Percentiles rank a stretch among this genome's conserved stretches.
phyloP scores from a whole-genome alignment of 371 early-diverging fungal genomes.

The Gilbertella persicaria region DNA sequence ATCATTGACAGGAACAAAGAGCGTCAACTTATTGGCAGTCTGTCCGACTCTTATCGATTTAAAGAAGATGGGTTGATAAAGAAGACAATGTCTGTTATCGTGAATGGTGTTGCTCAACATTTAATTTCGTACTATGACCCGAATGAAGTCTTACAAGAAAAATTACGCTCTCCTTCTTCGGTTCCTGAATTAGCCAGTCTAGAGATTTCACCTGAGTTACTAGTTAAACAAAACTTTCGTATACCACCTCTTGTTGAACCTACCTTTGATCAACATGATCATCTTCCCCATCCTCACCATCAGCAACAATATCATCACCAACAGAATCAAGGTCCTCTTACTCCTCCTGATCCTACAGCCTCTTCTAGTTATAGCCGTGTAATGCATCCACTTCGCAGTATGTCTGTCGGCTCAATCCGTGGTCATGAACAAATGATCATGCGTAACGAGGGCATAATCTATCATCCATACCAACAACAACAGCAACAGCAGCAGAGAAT shows the following conservation, averaged over 20 bases:
- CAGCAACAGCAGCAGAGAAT: constrained; percentile 10
- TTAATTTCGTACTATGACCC: constrained; percentile 84
- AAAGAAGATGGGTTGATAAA: constrained; percentile 84
- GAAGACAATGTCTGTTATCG: constrained; percentile 80
- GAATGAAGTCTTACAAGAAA: constrained; percentile 66
- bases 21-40: constrained; percentile 59
- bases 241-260: constrained; percentile 54
- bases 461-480: constrained; percentile 12
- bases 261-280: constrained; percentile 23
- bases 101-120: constrained; percentile 78
- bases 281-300: no score
- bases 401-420: constrained; percentile 39
- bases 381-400: constrained; percentile 38
- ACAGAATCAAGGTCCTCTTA: constrained; percentile 21
- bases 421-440: constrained; percentile 13
- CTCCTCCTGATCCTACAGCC: constrained; percentile 26
- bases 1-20: constrained; percentile 49
- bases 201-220: constrained; percentile 55
- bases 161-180: constrained; percentile 58
- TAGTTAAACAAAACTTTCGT: constrained; percentile 55
- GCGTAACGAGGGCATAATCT: constrained; percentile 5
- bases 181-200: constrained; percentile 55
- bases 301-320: no score
- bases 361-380: constrained; percentile 23
- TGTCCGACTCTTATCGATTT: constrained; percentile 66